phyloP scores from a whole-genome alignment of 1,284 basidiomycete genomes.

The Prillingera fragicola region DNA sequence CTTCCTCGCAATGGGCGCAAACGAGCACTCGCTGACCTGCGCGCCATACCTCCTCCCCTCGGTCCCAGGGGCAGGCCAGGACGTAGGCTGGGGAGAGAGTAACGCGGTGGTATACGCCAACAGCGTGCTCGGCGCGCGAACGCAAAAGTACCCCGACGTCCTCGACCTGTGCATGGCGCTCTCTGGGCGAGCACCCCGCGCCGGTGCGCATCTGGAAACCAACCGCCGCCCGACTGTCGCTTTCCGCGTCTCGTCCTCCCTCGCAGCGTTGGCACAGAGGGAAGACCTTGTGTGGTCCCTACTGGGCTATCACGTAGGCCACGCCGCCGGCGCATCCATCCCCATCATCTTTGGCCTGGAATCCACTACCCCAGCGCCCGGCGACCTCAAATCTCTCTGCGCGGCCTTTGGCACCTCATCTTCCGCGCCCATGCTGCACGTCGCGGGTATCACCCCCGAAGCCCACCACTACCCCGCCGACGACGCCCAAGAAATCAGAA shows the following conservation, averaged over 20 bases:
- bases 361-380: background rate
- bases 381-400: slow-evolving; percentile 13
- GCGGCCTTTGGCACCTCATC: slow-evolving; percentile 12
- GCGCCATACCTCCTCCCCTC: slow-evolving; percentile 14
- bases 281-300: slow-evolving; percentile 4
- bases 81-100: slow-evolving; percentile 11
- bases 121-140: slow-evolving; percentile 11
- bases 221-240: background rate
- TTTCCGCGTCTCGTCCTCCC: background rate
- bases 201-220: slow-evolving; percentile 1
- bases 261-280: background rate
- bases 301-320: slow-evolving; percentile 8
- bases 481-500: background rate
- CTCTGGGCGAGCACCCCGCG: slow-evolving; percentile 9
- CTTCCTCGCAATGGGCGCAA: slow-evolving; percentile 5
- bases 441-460: slow-evolving; percentile 11
- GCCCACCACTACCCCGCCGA: background rate
- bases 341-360: slow-evolving; percentile 8
- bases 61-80: background rate
- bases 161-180: slow-evolving; percentile 12
- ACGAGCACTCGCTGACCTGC: slow-evolving; percentile 2
- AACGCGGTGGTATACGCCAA: slow-evolving; percentile 14
- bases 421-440: slow-evolving; percentile 12
- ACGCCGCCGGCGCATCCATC: background rate
- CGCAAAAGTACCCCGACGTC: slow-evolving; percentile 16